Conservation (phyloP, 1,284 basidiomycete species). For the Microbotryum silenes-acaulis region DNA sequence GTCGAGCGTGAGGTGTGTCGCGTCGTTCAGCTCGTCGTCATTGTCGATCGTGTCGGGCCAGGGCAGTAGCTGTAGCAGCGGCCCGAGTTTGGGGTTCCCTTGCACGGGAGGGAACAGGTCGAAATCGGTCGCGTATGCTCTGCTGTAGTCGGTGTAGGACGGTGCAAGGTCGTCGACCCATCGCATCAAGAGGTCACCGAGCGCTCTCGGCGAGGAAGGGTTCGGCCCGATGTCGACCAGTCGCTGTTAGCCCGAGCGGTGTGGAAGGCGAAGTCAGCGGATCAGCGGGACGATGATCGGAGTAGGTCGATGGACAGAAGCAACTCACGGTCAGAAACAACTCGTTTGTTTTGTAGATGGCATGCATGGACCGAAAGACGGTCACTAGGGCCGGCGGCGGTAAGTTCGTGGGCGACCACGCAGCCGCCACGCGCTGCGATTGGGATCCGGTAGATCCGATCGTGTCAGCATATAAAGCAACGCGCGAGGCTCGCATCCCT, state of each 20-base stretch:
- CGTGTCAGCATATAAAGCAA: too few species aligned
- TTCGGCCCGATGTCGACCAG: conserved; percentile 88
- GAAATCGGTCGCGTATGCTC: conserved; percentile 67
- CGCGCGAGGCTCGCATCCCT: too few species aligned
- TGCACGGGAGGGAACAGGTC: conserved; percentile 73
- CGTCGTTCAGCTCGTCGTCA: conserved; percentile 12
- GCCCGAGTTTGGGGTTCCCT: conserved; percentile 61
- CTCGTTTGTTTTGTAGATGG: conserved; percentile 84
- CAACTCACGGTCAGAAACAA: conserved; percentile 60
- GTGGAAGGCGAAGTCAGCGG: conserved; percentile 11
- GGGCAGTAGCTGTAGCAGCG: conserved; percentile 65
- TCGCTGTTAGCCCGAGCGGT: conserved; percentile 51
- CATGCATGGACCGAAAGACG: conserved; percentile 91
- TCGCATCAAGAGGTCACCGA: conserved; percentile 92
- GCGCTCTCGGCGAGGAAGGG: conserved; percentile 85
- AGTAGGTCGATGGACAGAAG: not conserved
- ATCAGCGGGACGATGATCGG: not conserved
- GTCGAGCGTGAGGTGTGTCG: conserved; percentile 12
- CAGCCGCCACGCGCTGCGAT: conserved; percentile 80
- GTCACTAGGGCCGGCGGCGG: conserved; percentile 83
- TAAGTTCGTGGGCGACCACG: conserved; percentile 91
- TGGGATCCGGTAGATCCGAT: too few species aligned
- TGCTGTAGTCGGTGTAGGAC: conserved; percentile 76
- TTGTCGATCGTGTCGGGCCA: conserved; percentile 44
- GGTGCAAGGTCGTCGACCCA: conserved; percentile 88